These are phyloP conservation scores for Exobasidium rhododendri DNA, from an alignment of 1,284 basidiomycete genomes.

Conservation along the genomic window DNA sequence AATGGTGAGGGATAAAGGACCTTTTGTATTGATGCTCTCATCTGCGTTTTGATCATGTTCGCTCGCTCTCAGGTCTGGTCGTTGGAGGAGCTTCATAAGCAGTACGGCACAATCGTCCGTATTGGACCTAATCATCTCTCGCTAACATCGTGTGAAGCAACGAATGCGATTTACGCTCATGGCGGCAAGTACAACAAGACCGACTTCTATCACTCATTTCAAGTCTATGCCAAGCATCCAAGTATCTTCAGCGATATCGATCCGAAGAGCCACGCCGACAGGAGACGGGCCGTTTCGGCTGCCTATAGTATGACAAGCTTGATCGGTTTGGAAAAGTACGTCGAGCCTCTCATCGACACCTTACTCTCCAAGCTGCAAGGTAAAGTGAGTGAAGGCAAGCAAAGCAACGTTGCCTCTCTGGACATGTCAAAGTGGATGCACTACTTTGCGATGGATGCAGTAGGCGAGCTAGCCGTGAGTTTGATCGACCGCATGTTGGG, in stretches of 20 bases:
- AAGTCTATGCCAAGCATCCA: slow-evolving; percentile 30
- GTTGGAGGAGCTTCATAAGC: slow-evolving; percentile 24
- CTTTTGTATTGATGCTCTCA: too few relatives aligned
- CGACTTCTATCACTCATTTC: slow-evolving; percentile 29
- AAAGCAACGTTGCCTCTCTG: slow-evolving; percentile 21
- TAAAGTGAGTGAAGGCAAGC: slow-evolving; percentile 4
- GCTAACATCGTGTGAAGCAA: slow-evolving; percentile 28
- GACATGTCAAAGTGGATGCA: slow-evolving; percentile 35
- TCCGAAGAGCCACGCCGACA: slow-evolving; percentile 31
- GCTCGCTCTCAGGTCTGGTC: too few relatives aligned
- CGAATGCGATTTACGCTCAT: slow-evolving; percentile 39
- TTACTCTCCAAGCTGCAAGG: slow-evolving; percentile 25
- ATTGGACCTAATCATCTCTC: slow-evolving; percentile 40
- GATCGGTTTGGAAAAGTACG: slow-evolving; percentile 38
- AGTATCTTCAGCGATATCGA: slow-evolving; percentile 45
- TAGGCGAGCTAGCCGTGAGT: slow-evolving; percentile 34
- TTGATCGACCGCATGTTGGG: too few relatives aligned
- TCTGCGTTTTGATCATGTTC: too few relatives aligned
- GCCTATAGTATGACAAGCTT: slow-evolving; percentile 43
- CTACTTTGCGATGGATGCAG: slow-evolving; percentile 44
- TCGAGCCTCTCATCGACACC: slow-evolving; percentile 30
- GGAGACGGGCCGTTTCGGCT: slow-evolving; percentile 31
- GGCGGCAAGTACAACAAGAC: slow-evolving; percentile 38
- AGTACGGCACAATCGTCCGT: slow-evolving; percentile 36
- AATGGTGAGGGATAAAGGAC: too few relatives aligned